These are phyloP conservation scores for Lachancea sp. DNA, from an alignment of 805 yeast species.

Conservation along the genomic window DNA sequence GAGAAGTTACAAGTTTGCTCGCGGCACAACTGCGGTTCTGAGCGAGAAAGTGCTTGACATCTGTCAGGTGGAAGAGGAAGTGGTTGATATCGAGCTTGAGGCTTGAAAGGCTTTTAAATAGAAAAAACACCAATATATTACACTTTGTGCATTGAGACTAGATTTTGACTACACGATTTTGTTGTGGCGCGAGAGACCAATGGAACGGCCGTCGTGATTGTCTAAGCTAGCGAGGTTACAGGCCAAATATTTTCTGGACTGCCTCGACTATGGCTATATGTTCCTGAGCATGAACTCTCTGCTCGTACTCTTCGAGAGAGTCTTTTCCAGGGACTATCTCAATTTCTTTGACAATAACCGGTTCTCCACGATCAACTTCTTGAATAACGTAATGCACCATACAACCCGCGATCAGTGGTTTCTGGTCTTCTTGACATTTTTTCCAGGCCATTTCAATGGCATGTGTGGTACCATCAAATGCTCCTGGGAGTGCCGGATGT, in stretches of 20 bases:
- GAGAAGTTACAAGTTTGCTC: slow-evolving; percentile 73
- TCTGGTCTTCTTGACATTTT: slow-evolving; percentile 63
- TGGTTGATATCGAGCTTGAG: slow-evolving; percentile 31
- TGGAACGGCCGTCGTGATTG: no score
- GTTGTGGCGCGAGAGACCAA: no score
- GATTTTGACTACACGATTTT: no score
- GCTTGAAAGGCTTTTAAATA: slow-evolving; percentile 6
- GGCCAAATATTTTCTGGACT: slow-evolving; percentile 50
- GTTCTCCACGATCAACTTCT: slow-evolving; percentile 91
- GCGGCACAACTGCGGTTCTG: slow-evolving; percentile 91
- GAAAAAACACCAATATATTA: background rate
- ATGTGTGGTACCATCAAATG: slow-evolving; percentile 86
- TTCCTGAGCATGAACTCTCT: slow-evolving; percentile 74
- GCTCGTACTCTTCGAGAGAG: slow-evolving; percentile 70
- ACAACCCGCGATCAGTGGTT: slow-evolving; percentile 80
- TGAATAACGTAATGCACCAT: slow-evolving; percentile 97
- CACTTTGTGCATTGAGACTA: slow-evolving; percentile 3
- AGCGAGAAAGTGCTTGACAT: slow-evolving; percentile 58
- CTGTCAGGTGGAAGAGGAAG: slow-evolving; percentile 64
- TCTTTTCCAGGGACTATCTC: slow-evolving; percentile 61
- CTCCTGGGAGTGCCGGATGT: slow-evolving; percentile 96
- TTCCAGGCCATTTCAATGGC: slow-evolving; percentile 96
- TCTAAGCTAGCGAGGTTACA: background rate
- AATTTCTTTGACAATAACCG: slow-evolving; percentile 75
- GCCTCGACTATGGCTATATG: slow-evolving; percentile 94